phyloP scores from a whole-genome alignment of 2,329 filamentous ascomycete genomes.

The Colletotrichum kahawae region DNA sequence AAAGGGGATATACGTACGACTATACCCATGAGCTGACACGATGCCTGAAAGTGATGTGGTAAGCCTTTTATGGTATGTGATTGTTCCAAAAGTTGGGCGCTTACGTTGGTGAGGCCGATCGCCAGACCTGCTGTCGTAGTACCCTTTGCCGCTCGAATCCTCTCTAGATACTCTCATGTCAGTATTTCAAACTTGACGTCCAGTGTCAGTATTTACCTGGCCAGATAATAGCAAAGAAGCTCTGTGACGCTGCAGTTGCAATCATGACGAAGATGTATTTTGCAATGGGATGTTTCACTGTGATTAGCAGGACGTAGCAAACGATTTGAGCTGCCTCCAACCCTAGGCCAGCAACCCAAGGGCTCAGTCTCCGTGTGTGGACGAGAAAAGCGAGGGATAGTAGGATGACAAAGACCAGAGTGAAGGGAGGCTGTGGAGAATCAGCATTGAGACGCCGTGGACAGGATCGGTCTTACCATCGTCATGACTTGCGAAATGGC shows the following conservation, averaged over 20 bases:
- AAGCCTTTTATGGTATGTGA: not conserved
- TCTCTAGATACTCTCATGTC: slow-evolving; percentile 26
- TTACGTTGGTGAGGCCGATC: slow-evolving; percentile 40
- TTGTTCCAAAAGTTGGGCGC: not conserved
- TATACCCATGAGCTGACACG: slow-evolving; percentile 40
- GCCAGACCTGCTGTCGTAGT: slow-evolving; percentile 42
- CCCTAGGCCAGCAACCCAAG: slow-evolving; percentile 28
- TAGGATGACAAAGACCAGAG: slow-evolving; percentile 29
- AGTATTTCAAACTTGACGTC: not conserved
- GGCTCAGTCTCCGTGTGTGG: slow-evolving; percentile 25
- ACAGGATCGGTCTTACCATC: slow-evolving; percentile 16
- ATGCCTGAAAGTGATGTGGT: slow-evolving; percentile 15
- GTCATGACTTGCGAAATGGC: slow-evolving; percentile 33
- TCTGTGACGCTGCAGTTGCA: slow-evolving; percentile 40
- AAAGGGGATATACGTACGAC: slow-evolving; percentile 26
- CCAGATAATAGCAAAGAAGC: slow-evolving; percentile 44
- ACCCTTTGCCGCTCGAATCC: slow-evolving; percentile 41
- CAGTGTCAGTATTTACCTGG: slow-evolving; percentile 25
- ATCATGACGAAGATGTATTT: slow-evolving; percentile 44
- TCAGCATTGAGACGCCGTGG: not conserved
- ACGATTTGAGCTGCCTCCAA: slow-evolving; percentile 38
- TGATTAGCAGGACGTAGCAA: slow-evolving; percentile 44
- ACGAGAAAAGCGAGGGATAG: slow-evolving; percentile 26
- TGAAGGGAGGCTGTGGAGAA: slow-evolving; percentile 21
- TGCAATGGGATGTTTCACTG: slow-evolving; percentile 34